Percentiles rank a stretch among this genome's conserved stretches.
phyloP scores from a whole-genome alignment of 2,329 filamentous ascomycete genomes.

The Fusarium caatingaense region DNA sequence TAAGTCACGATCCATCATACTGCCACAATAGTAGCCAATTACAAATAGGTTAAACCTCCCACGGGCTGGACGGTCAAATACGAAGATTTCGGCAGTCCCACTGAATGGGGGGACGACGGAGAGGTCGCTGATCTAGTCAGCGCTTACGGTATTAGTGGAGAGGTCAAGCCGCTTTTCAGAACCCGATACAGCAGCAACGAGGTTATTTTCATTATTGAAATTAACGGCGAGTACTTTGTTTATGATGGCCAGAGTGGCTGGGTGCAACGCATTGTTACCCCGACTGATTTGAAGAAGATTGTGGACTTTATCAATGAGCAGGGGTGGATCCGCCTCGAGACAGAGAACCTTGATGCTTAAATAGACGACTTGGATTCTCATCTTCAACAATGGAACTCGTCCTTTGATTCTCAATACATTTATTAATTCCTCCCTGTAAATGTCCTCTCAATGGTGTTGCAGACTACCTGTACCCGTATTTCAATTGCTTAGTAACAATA shows the following conservation, averaged over 20 bases:
- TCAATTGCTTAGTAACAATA: background rate
- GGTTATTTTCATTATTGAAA: background rate
- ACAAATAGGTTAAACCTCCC: background rate
- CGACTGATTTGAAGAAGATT: background rate
- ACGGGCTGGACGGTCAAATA: background rate
- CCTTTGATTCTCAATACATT: background rate
- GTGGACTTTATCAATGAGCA: background rate
- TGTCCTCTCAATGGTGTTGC: too few relatives aligned
- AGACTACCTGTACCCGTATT: background rate
- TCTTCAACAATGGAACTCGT: too few relatives aligned
- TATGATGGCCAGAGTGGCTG: background rate
- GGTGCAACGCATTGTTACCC: background rate
- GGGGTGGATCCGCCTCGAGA: background rate
- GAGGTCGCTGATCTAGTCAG: background rate
- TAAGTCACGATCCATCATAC: too few relatives aligned
- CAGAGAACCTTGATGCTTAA: background rate
- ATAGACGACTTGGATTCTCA: too few relatives aligned
- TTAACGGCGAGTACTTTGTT: background rate
- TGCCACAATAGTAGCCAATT: too few relatives aligned
- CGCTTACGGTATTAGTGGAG: background rate
- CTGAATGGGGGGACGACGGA: background rate
- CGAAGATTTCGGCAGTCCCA: background rate
- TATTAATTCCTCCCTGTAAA: background rate
- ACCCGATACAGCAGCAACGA: background rate
- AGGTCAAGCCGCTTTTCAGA: background rate